Evolutionary conservation across 2,329 filamentous ascomycete genomes (phyloP).

Genomic region (Fusarium pseudonygamai): DNA sequence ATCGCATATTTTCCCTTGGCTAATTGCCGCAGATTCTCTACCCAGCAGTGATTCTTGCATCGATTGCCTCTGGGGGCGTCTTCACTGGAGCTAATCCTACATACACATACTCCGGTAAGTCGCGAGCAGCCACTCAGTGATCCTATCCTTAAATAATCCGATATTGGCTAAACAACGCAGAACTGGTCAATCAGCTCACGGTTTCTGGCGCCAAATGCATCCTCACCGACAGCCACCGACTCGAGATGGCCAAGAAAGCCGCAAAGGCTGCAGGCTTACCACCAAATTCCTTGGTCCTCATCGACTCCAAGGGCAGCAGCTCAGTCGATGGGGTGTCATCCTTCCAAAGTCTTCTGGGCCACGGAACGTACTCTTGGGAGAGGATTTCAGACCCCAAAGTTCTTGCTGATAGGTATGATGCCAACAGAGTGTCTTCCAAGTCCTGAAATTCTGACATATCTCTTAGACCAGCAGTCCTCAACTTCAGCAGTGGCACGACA

Average conservation of each 20-base stretch:
- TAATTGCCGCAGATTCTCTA: not conserved
- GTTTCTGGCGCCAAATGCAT: slow-evolving; percentile 3
- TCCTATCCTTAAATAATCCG: accelerated
- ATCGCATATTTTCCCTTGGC: too few species aligned
- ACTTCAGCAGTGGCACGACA: slow-evolving; percentile 11
- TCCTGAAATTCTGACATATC: not conserved
- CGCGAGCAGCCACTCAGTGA: accelerated
- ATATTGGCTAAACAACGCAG: not conserved
- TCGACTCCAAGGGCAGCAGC: not conserved
- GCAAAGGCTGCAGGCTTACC: not conserved
- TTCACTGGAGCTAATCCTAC: slow-evolving; percentile 11
- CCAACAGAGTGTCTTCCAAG: accelerated
- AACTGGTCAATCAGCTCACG: slow-evolving; percentile 2
- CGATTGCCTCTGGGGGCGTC: not conserved
- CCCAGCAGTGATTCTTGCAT: not conserved
- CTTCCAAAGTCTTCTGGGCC: not conserved
- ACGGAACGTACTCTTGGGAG: not conserved
- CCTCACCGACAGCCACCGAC: not conserved
- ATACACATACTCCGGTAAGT: not conserved
- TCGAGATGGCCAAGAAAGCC: not conserved
- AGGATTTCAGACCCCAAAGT: not conserved
- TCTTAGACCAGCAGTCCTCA: not conserved
- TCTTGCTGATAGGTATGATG: not conserved
- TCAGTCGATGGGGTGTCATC: not conserved
- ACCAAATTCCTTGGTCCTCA: not conserved